These are phyloP conservation scores for Hygrophoropsis aurantiaca DNA, from an alignment of 768 basidiomycete species.

Conservation along the genomic window DNA sequence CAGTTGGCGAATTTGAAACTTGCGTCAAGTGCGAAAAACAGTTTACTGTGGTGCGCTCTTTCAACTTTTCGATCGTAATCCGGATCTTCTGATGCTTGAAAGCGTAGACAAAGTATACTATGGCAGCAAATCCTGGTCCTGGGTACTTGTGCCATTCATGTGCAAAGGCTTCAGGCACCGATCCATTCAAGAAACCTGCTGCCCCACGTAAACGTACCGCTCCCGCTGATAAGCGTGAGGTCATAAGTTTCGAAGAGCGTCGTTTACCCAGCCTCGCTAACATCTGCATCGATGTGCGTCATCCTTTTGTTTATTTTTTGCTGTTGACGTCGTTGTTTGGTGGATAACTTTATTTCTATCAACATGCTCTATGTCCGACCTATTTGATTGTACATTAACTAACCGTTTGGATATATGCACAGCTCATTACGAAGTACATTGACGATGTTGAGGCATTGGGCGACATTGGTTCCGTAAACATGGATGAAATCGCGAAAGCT, in stretches of 20 bases:
- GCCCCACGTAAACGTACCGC: slow-evolving; percentile 61
- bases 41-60: slow-evolving; percentile 78
- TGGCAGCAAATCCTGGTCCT: slow-evolving; percentile 64
- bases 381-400: not conserved
- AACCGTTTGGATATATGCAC: slow-evolving; percentile 1
- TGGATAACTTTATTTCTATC: too few relatives aligned
- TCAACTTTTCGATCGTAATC: not conserved
- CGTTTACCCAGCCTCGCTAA: slow-evolving; percentile 71
- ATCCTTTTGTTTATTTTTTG: slow-evolving; percentile 9
- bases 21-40: slow-evolving; percentile 83
- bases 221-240: slow-evolving; percentile 63
- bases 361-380: too few relatives aligned
- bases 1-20: slow-evolving; percentile 74
- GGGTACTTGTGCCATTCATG: slow-evolving; percentile 88
- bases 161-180: slow-evolving; percentile 70
- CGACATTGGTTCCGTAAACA: slow-evolving; percentile 81
- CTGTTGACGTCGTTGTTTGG: not conserved
- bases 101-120: slow-evolving; percentile 85
- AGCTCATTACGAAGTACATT: slow-evolving; percentile 86
- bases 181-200: slow-evolving; percentile 84
- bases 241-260: slow-evolving; percentile 69
- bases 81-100: not conserved
- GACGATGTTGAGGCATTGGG: slow-evolving; percentile 88
- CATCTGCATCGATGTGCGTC: slow-evolving; percentile 72
- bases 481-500: slow-evolving; percentile 81